These are phyloP conservation scores for Capronia americana DNA, from an alignment of 2,329 filamentous ascomycete species.

Conservation along the genomic window DNA sequence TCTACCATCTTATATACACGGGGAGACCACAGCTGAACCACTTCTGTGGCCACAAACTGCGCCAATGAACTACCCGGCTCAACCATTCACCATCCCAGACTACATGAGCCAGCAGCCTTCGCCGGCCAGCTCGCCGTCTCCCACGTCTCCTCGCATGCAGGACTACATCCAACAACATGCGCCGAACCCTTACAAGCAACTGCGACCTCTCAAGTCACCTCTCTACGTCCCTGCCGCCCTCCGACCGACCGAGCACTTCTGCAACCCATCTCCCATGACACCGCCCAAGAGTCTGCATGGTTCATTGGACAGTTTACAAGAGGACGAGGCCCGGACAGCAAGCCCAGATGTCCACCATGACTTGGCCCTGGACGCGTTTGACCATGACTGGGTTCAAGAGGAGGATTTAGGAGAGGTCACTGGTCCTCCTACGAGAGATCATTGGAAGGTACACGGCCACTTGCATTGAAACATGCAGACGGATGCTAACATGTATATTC, in stretches of 20 bases:
- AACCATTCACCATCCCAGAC: constrained; percentile 38
- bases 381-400: constrained; percentile 36
- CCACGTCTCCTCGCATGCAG: constrained; percentile 57
- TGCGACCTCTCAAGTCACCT: constrained; percentile 65
- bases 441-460: constrained; percentile 64
- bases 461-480: constrained; percentile 20
- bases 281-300: constrained; percentile 62
- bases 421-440: constrained; percentile 65
- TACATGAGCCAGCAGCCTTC: constrained; percentile 48
- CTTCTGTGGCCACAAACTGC: constrained; percentile 22
- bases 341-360: constrained; percentile 25
- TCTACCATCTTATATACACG: neutral
- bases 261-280: constrained; percentile 52
- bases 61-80: constrained; percentile 38
- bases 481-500: constrained; percentile 28
- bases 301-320: constrained; percentile 58
- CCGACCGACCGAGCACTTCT: constrained; percentile 64
- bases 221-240: constrained; percentile 69
- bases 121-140: constrained; percentile 57
- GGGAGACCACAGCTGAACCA: neutral
- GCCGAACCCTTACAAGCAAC: constrained; percentile 57
- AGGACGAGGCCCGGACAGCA: constrained; percentile 44
- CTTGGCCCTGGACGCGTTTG: constrained; percentile 29
- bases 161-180: constrained; percentile 43
- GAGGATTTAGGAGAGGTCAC: constrained; percentile 62